phyloP scores from a whole-genome alignment of 1,284 basidiomycete species.

The Ustanciosporium gigantosporum region DNA sequence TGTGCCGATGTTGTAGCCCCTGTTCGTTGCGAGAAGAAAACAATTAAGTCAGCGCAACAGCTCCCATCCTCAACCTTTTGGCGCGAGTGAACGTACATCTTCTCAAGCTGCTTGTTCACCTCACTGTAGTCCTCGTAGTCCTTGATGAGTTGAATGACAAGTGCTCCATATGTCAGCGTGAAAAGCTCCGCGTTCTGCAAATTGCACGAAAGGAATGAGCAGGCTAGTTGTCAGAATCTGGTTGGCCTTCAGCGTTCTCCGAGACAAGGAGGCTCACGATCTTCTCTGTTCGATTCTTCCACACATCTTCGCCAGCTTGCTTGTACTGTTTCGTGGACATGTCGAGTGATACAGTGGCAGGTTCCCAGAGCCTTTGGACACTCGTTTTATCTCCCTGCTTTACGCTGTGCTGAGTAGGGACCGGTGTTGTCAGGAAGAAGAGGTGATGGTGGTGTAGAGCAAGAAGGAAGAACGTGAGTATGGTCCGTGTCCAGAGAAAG shows the following conservation, averaged over 20 bases:
- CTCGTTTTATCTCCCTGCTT: no score
- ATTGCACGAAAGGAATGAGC: not conserved
- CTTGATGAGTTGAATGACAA: slow-evolving; percentile 97
- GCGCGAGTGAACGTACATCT: slow-evolving; percentile 64
- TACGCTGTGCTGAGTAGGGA: no score
- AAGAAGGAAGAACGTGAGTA: no score
- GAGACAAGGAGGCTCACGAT: no score
- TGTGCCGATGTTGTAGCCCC: slow-evolving; percentile 98
- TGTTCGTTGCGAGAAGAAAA: slow-evolving; percentile 62
- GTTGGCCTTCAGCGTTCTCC: no score
- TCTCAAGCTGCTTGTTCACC: slow-evolving; percentile 70
- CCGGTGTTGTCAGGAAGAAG: no score
- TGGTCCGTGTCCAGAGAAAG: no score
- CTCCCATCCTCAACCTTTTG: no score
- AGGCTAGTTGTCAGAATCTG: no score
- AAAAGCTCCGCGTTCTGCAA: slow-evolving; percentile 86
- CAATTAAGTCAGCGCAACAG: no score
- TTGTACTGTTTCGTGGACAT: slow-evolving; percentile 52
- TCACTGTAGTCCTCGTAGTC: slow-evolving; percentile 97
- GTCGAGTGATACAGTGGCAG: not conserved
- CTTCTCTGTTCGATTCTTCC: slow-evolving; percentile 61
- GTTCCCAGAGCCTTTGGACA: no score
- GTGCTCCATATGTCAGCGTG: slow-evolving; percentile 91
- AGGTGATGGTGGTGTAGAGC: no score
- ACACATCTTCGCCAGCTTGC: slow-evolving; percentile 55